A percentile compares a stretch with the other conserved stretches of the same genome.
Evolutionary conservation across 805 yeast species (phyloP).

Genomic region (Dipodascus albidus): DNA sequence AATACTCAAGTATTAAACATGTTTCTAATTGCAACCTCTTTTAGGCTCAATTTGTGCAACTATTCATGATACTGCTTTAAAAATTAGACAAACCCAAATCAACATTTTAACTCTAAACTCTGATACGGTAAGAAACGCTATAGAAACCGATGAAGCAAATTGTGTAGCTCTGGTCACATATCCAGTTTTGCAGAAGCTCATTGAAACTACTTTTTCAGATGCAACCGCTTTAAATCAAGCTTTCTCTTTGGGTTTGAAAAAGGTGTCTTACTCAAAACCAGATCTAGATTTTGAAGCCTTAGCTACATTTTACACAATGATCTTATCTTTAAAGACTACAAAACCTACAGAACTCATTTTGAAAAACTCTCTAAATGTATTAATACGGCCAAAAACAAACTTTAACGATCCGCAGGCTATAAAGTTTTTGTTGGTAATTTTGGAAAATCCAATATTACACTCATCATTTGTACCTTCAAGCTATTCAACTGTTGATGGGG

Average conservation of each 20-base stretch:
- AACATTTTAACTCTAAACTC: not conserved
- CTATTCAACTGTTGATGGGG: conserved; percentile 1
- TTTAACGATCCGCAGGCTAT: conserved; percentile 33
- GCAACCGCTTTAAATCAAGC: conserved; percentile 40
- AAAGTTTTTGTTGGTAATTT: conserved; percentile 50
- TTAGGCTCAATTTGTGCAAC: conserved; percentile 34
- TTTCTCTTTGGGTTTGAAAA: conserved; percentile 29
- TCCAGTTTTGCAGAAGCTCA: conserved; percentile 39
- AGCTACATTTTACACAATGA: conserved; percentile 32
- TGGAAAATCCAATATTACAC: conserved; percentile 54
- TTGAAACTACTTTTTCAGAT: conserved; percentile 38
- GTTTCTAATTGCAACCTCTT: not conserved
- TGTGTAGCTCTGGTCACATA: conserved; percentile 24
- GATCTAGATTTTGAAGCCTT: conserved; percentile 42
- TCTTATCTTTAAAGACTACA: conserved; percentile 45
- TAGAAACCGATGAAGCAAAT: conserved; percentile 9
- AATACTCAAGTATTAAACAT: not conserved
- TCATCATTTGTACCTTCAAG: conserved; percentile 11
- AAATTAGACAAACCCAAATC: not conserved
- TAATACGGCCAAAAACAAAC: conserved; percentile 37
- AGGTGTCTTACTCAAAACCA: conserved; percentile 33
- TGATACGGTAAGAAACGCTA: not conserved
- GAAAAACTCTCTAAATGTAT: conserved; percentile 36
- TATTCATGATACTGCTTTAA: conserved; percentile 14
- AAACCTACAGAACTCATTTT: conserved; percentile 49